These are phyloP conservation scores for Spinellus fusiger DNA, from an alignment of 192 early-diverging fungal genomes.

Conservation along the genomic window DNA sequence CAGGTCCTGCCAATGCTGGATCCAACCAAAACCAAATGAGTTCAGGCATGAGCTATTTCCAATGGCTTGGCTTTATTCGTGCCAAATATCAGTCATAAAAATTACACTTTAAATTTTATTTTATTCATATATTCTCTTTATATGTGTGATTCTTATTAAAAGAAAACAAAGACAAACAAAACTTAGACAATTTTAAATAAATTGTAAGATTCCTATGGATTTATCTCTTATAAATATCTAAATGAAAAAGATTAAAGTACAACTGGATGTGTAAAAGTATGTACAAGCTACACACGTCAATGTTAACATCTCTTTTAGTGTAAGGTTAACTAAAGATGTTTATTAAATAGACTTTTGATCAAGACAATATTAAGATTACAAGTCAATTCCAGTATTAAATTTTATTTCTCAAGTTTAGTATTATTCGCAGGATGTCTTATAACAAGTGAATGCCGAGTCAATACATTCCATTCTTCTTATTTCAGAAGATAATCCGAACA, in stretches of 20 bases:
- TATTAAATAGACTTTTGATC: too few relatives aligned
- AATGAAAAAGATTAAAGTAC: not conserved
- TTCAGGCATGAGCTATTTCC: constrained; percentile 33
- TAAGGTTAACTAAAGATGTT: too few relatives aligned
- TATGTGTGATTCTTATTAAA: not conserved
- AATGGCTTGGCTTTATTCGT: constrained; percentile 31
- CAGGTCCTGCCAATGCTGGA: constrained; percentile 22
- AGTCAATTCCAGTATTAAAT: too few relatives aligned
- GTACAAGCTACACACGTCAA: too few relatives aligned
- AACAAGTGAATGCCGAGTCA: too few relatives aligned
- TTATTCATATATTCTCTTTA: not conserved
- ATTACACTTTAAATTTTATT: not conserved
- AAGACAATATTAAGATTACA: too few relatives aligned
- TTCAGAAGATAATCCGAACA: too few relatives aligned
- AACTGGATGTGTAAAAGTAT: too few relatives aligned
- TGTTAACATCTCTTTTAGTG: too few relatives aligned
- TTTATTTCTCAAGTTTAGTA: too few relatives aligned
- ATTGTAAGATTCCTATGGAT: not conserved
- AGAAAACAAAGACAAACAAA: not conserved
- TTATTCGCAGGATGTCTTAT: too few relatives aligned
- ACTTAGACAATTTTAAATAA: not conserved
- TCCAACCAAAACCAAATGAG: constrained; percentile 17
- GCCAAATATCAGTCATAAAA: constrained; percentile 15
- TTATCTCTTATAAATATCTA: not conserved
- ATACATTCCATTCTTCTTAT: too few relatives aligned